phyloP scores from a whole-genome alignment of 2,329 filamentous ascomycete species.

The Talaromyces sp. region DNA sequence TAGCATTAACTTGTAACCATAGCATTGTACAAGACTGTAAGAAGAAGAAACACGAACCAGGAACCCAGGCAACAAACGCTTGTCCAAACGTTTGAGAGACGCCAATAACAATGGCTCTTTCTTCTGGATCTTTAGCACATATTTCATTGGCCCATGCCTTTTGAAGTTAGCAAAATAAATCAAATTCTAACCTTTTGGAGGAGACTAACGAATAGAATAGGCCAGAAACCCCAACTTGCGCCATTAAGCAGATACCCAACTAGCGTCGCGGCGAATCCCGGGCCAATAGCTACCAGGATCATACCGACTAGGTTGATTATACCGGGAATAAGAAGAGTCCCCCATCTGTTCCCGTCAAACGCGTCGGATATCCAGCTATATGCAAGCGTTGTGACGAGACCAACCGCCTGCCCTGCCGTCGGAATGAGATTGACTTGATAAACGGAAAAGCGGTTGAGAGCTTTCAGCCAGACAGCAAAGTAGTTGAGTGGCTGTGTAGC shows the following conservation, averaged over 20 bases:
- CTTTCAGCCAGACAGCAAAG: conserved; percentile 18
- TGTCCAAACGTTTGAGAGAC: conserved; percentile 18
- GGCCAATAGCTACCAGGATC: conserved; percentile 16
- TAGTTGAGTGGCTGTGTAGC: conserved; percentile 18
- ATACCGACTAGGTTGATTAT: conserved; percentile 18
- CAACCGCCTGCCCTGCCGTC: conserved; percentile 14
- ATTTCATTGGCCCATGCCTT: conserved; percentile 16
- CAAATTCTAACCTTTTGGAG: not conserved
- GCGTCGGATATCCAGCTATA: conserved; percentile 18
- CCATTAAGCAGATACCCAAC: conserved; percentile 19
- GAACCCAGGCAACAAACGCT: conserved; percentile 19
- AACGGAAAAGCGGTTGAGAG: conserved; percentile 16
- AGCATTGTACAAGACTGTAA: not conserved
- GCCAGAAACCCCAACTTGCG: conserved; percentile 19
- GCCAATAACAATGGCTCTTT: conserved; percentile 17
- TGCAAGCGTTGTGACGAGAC: conserved; percentile 14
- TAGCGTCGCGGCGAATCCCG: conserved; percentile 18
- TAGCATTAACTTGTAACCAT: not conserved
- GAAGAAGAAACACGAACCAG: conserved; percentile 4
- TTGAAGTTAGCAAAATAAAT: not conserved
- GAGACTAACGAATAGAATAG: conserved; percentile 14
- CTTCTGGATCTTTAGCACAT: conserved; percentile 22
- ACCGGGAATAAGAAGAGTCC: conserved; percentile 15
- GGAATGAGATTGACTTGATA: conserved; percentile 20
- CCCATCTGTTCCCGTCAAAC: conserved; percentile 15